These are phyloP conservation scores for Picochlorum sp. DNA, from an alignment of 139 green algal genomes.

Conservation along the genomic window DNA sequence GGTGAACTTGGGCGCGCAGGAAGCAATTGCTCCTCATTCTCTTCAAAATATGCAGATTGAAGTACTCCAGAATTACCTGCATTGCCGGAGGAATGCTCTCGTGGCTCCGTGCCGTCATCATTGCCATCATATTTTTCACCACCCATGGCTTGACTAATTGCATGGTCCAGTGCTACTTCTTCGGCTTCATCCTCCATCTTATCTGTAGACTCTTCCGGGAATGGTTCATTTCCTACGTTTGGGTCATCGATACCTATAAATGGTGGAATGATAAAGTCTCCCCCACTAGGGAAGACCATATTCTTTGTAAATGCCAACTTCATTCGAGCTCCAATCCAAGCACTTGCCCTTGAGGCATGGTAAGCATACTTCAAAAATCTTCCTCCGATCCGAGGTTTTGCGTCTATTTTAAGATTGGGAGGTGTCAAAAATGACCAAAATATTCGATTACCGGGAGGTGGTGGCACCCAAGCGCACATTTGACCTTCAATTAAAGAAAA, in stretches of 20 bases:
- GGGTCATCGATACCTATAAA: constrained; percentile 12
- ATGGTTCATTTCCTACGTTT: background rate
- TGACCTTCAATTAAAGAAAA: constrained; percentile 27
- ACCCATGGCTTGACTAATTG: too few relatives aligned
- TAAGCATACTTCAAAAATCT: constrained; percentile 36
- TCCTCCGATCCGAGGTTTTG: constrained; percentile 23
- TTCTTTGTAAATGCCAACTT: constrained; percentile 30
- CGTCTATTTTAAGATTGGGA: constrained; percentile 19
- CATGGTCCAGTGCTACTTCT: too few relatives aligned
- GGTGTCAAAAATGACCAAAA: constrained; percentile 36
- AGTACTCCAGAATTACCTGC: too few relatives aligned
- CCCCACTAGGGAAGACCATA: constrained; percentile 33
- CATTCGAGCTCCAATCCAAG: constrained; percentile 33
- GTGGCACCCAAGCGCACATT: constrained; percentile 34
- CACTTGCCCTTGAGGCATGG: constrained; percentile 21
- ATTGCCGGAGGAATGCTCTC: too few relatives aligned
- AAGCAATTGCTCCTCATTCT: too few relatives aligned
- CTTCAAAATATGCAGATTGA: too few relatives aligned
- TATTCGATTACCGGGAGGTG: constrained; percentile 34
- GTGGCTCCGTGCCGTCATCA: too few relatives aligned
- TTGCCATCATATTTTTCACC: too few relatives aligned
- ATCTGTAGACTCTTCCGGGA: too few relatives aligned
- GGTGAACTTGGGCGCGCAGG: too few relatives aligned
- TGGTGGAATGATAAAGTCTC: constrained; percentile 24
- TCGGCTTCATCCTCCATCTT: too few relatives aligned